Conservation (phyloP, 2,329 filamentous ascomycete genomes). For the Cadophora malorum region DNA sequence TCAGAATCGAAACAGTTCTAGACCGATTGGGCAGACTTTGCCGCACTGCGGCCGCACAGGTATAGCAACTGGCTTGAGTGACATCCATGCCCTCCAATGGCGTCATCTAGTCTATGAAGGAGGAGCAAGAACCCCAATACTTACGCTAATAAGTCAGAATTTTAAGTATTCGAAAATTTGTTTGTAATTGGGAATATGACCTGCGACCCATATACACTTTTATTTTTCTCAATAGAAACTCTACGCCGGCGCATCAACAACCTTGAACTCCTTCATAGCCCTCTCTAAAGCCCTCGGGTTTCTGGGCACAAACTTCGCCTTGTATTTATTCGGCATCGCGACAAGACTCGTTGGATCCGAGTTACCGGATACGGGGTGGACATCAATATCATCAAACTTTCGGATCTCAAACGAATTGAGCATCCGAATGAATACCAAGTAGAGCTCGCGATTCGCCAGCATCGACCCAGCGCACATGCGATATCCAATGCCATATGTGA, state of each 20-base stretch:
- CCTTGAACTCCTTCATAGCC: slow-evolving; percentile 46
- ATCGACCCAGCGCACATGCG: slow-evolving; percentile 71
- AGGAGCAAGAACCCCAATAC: too few species aligned
- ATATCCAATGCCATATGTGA: slow-evolving; percentile 70
- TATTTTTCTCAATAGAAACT: background rate
- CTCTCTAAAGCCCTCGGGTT: slow-evolving; percentile 52
- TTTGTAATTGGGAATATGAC: background rate
- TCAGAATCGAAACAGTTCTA: background rate
- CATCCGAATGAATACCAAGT: slow-evolving; percentile 67
- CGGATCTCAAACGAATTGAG: slow-evolving; percentile 66
- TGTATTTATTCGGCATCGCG: slow-evolving; percentile 63
- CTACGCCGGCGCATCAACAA: slow-evolving; percentile 23
- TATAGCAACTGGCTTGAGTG: too few species aligned
- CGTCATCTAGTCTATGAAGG: too few species aligned
- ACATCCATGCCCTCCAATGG: too few species aligned
- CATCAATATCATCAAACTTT: slow-evolving; percentile 59
- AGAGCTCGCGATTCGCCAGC: slow-evolving; percentile 69
- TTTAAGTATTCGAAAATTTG: background rate
- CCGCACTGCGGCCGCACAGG: too few species aligned
- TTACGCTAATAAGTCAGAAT: too few species aligned
- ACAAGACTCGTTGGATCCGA: slow-evolving; percentile 68
- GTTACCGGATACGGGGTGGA: slow-evolving; percentile 64
- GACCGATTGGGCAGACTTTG: background rate
- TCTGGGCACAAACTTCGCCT: slow-evolving; percentile 63
- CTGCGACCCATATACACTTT: background rate